These are phyloP conservation scores for Extremus antarcticus DNA, from an alignment of 495 filamentous ascomycete species.

Conservation along the genomic window DNA sequence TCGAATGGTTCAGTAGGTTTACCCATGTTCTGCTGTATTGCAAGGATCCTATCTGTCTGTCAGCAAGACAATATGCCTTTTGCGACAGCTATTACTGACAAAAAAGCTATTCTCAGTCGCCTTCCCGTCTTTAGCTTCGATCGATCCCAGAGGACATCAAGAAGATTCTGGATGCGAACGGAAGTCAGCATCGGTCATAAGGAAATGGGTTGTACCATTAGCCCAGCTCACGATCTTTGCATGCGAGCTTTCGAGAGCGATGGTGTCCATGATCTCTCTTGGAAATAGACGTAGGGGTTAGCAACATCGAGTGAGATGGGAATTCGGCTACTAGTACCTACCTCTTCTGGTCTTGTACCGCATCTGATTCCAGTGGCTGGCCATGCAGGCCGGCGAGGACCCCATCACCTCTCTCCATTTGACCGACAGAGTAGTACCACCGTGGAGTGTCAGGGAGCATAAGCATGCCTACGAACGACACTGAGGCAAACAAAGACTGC, in stretches of 20 bases:
- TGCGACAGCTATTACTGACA: too few species aligned
- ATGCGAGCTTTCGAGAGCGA: neutral
- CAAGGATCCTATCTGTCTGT: too few species aligned
- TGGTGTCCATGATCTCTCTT: neutral
- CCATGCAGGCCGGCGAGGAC: neutral
- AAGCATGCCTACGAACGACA: neutral
- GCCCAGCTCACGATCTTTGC: too few species aligned
- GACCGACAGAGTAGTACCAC: neutral
- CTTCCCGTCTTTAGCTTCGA: slow-evolving; percentile 22
- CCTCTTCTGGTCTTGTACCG: slow-evolving; percentile 11
- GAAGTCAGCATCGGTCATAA: too few species aligned
- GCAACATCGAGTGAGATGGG: too few species aligned
- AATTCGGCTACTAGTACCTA: too few species aligned
- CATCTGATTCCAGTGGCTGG: neutral
- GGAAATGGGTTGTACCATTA: too few species aligned
- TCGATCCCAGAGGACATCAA: slow-evolving; percentile 19
- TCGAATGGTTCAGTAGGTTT: too few species aligned
- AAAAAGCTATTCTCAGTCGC: slow-evolving; percentile 24
- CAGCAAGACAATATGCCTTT: too few species aligned
- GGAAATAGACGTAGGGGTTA: too few species aligned
- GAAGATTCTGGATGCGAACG: too few species aligned
- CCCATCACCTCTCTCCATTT: neutral
- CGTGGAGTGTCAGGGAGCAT: neutral
- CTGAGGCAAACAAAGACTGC: neutral
- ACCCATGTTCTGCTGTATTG: slow-evolving; percentile 28